A percentile compares a stretch with the other conserved stretches of the same genome.
phyloP scores from a whole-genome alignment of 805 yeast genomes.

The Saccharomycopsis amapae region DNA sequence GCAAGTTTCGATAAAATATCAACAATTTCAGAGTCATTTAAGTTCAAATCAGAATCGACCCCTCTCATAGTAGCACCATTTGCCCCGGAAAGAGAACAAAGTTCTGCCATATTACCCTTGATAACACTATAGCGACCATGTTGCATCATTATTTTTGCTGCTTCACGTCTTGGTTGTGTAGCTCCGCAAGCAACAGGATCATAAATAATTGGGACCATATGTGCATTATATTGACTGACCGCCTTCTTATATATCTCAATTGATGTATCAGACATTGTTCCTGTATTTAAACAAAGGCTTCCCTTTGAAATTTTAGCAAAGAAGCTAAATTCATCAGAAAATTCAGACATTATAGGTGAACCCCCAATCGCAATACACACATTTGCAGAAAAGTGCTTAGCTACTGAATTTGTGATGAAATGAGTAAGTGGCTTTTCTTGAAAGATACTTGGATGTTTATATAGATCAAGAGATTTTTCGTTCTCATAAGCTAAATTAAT shows the following conservation, averaged over 20 bases:
- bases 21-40: conserved; percentile 21
- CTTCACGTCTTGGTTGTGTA: conserved; percentile 44
- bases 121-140: conserved; percentile 57
- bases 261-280: conserved; percentile 50
- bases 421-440: conserved; percentile 59
- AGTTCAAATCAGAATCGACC: conserved; percentile 45
- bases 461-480: background rate
- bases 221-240: conserved; percentile 46
- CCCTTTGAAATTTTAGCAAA: conserved; percentile 49
- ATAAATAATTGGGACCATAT: conserved; percentile 57
- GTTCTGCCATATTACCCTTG: conserved; percentile 86
- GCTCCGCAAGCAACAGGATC: conserved; percentile 97
- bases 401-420: conserved; percentile 86
- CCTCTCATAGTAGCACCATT: conserved; percentile 52
- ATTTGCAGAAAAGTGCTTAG: conserved; percentile 81
- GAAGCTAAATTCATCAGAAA: conserved; percentile 57
- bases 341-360: conserved; percentile 85
- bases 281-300: conserved; percentile 64
- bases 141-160: conserved; percentile 44
- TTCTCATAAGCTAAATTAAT: background rate
- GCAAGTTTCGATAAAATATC: conserved; percentile 38
- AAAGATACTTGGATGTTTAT: conserved; percentile 16
- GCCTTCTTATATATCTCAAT: conserved; percentile 44
- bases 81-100: conserved; percentile 49
- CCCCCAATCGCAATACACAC: conserved; percentile 78